Evolutionary conservation across 148 eudicot species (phyloP).

Genomic region (Agrostemma githago): DNA sequence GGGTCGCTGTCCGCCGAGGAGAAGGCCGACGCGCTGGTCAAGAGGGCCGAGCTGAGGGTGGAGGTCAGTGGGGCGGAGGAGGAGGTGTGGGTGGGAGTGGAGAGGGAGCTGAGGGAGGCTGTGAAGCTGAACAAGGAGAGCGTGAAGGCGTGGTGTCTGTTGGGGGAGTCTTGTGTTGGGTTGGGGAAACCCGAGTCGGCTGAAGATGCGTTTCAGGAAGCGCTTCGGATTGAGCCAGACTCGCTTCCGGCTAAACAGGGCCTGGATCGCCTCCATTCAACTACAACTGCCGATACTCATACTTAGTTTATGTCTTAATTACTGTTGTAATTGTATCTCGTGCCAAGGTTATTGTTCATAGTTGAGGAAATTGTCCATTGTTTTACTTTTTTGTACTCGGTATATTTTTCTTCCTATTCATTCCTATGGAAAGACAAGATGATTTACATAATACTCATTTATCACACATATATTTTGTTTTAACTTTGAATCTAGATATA

Average conservation of each 20-base stretch:
- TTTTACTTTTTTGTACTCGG: too few species aligned
- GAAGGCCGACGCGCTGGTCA: conserved; percentile 55
- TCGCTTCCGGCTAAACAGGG: conserved; percentile 32
- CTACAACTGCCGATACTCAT: background rate
- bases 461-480: too few species aligned
- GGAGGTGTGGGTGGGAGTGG: conserved; percentile 37
- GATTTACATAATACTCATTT: too few species aligned
- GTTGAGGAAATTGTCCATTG: too few species aligned
- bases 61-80: conserved; percentile 33
- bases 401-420: too few species aligned
- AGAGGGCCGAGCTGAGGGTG: conserved; percentile 60
- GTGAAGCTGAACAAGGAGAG: conserved; percentile 48
- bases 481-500: background rate
- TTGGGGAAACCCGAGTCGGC: conserved; percentile 45
- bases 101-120: conserved; percentile 60
- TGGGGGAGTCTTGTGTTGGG: conserved; percentile 63
- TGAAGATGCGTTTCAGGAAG: conserved; percentile 49
- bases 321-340: too few species aligned
- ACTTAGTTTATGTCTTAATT: too few species aligned
- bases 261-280: conserved; percentile 29
- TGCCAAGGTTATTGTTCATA: too few species aligned
- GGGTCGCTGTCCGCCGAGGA: conserved; percentile 50
- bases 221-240: conserved; percentile 34
- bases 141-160: conserved; percentile 43
- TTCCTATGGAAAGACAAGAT: too few species aligned